Conservation (phyloP, 129 eudicot species). For the Ambrosia trifida region DNA sequence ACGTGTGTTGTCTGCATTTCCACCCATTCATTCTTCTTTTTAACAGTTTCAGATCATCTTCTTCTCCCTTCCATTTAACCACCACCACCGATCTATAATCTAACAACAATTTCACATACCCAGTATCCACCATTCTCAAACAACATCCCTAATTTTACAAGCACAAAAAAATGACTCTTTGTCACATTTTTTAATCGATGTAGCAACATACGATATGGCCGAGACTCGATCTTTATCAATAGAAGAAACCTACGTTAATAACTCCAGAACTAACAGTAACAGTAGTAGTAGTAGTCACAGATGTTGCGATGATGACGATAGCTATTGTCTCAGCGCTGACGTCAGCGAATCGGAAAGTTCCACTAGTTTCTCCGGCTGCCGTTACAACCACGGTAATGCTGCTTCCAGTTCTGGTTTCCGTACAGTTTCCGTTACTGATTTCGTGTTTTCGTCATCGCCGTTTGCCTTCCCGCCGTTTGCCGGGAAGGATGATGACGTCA, state of each 20-base stretch:
- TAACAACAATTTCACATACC: not conserved
- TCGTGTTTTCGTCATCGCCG: conserved; percentile 39
- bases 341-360: conserved; percentile 89
- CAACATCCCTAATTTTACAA: not conserved
- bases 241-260: conserved; percentile 14
- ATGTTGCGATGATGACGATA: conserved; percentile 63
- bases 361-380: conserved; percentile 46
- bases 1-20: not conserved
- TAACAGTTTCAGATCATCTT: conserved; percentile 21
- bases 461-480: conserved; percentile 49
- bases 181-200: conserved; percentile 2
- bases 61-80: not conserved
- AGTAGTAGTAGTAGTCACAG: conserved; percentile 40
- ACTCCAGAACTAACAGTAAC: conserved; percentile 32
- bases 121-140: not conserved
- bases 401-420: conserved; percentile 53
- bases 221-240: conserved; percentile 42
- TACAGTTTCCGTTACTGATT: conserved; percentile 29
- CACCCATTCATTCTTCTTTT: conserved; percentile 13
- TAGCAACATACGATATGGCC: conserved; percentile 24
- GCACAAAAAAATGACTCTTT: not conserved
- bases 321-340: conserved; percentile 84
- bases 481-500: conserved; percentile 69
- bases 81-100: conserved; percentile 21
- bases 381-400: conserved; percentile 41